phyloP scores from a whole-genome alignment of 2,329 filamentous ascomycete genomes.

The Pseudogymnoascus sp. region DNA sequence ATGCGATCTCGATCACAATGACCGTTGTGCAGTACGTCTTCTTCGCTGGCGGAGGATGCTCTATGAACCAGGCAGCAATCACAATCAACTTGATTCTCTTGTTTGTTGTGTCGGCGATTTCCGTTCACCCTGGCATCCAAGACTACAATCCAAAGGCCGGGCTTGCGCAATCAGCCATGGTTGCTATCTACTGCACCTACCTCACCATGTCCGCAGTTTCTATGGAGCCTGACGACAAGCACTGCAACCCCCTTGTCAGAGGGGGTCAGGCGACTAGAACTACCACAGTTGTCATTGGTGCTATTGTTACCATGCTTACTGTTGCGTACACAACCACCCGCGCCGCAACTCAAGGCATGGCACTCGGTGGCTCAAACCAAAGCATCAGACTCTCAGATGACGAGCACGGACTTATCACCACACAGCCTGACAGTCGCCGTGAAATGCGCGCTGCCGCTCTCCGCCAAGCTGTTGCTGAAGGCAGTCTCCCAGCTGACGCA shows the following conservation, averaged over 20 bases:
- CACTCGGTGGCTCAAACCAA: constrained; percentile 55
- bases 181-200: constrained; percentile 96
- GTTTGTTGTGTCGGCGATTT: constrained; percentile 71
- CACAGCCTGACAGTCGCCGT: constrained; percentile 68
- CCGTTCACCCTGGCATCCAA: constrained; percentile 83
- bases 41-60: constrained; percentile 73
- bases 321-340: constrained; percentile 96
- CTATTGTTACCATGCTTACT: constrained; percentile 91
- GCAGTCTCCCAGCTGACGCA: constrained; percentile 83
- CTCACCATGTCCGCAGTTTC: constrained; percentile 96
- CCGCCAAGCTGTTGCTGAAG: constrained; percentile 84
- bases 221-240: constrained; percentile 92
- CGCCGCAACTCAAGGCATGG: constrained; percentile 83
- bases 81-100: constrained; percentile 86
- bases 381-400: constrained; percentile 59
- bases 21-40: constrained; percentile 96
- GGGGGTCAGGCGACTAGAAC: constrained; percentile 77
- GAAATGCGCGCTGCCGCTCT: constrained; percentile 92
- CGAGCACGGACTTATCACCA: constrained; percentile 81
- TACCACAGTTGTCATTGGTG: constrained; percentile 84
- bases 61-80: constrained; percentile 95
- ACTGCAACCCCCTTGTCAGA: constrained; percentile 85
- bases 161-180: constrained; percentile 94
- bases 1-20: constrained; percentile 82
- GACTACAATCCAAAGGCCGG: constrained; percentile 89